Base-by-base conservation (phyloP, 371 early-diverging fungal genomes). In the Haplosporangium sp. region DNA sequence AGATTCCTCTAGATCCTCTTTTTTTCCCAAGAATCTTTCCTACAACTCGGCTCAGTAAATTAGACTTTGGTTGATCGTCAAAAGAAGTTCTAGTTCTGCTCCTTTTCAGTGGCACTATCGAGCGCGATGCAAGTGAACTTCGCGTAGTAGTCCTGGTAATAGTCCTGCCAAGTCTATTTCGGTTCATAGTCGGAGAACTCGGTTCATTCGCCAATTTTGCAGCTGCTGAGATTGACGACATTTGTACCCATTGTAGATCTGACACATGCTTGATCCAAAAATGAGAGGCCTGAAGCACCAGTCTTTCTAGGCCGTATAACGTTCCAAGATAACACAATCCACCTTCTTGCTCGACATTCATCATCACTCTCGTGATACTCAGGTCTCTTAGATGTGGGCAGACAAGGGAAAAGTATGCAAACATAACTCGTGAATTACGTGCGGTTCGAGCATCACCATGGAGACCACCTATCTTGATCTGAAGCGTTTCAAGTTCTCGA, bases 231-330 rank as follows among this genome's bases (percentile, higher is more conserved):
- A 47, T 52, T 2, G 67, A 67, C 2, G 58, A 48, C 34, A n/a
- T n/a, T 10, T 55, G 62, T n/a, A 69, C 42, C 69, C 69, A 69
- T 17, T 44, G 57, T 5, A 69, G 15, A 4, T 69, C 69, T 20
- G 61, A 61, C 7, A 69, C 63, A 57, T 69, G 63, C 48, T 69
- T 69, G 63, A 63, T 34, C 63, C 57, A 56, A 20, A 69, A 61
- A 35, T 69, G 69, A 34, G 55, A 61, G 13, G 69, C 37, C 39
- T 45, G 69, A 10, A 69, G 38, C 15, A 52, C 61, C 20, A 69
- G 50, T 19, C 17, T 61, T 45, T 69, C 63, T 52, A 69, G 47
- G 1, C 35, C 37, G 19, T 63, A 56, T 47, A 69, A 5, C 7
- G 13, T 47, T 0, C 63, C 63, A 0, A 69, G 27, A 34, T 69